Evolutionary conservation across 75 land plant species (phyloP), one percentile per base, ranked within the genome.

Genomic region (Cryptomeria japonica): DNA sequence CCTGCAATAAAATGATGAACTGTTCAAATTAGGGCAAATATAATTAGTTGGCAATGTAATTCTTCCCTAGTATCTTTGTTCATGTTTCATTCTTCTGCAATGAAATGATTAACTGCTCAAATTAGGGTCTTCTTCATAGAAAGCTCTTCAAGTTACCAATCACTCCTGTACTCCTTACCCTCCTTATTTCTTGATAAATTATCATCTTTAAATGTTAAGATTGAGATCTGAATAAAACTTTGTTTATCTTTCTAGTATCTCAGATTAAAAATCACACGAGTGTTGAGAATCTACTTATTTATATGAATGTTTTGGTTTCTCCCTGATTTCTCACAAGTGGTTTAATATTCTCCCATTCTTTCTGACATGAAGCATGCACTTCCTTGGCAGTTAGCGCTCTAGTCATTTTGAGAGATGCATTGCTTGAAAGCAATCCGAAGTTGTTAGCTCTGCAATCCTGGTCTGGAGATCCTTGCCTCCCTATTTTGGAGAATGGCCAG

Each of bases 391-490:
- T 73, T 73, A 73, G 34, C 12, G 37, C 77, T 73, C 77, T 73
- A 32, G 37, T 73, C 77, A 1, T 13, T 32, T 3, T 73, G 77
- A 73, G 77, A 73, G 77, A 73, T 73, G 77, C 37, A 11, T 73
- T 73, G 13, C 37, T 73, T 32, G 77, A 73, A 34, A 73, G 77
- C 34, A 73, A 73, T 34, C 77, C 77, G 12, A 73, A 73, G 14
- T 34, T 34, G 32, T 73, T 73, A 73, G 77, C 77, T 12, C 77
- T 73, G 37, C 37, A 73, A 10, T 73, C 77, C 77, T 73, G 77
- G 77, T 73, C 77, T 73, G 77, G 77, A 32, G 77, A 73, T 73
- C 77, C 77, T 2, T 73, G 77, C 14, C 77, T 73, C 13, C 77
- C 77, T 34, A 12, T 32, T 34, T 73, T 34, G 37, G 77, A 22